Conservation (phyloP, 2,329 filamentous ascomycete genomes). For the Cucurbitaria berberidis region DNA sequence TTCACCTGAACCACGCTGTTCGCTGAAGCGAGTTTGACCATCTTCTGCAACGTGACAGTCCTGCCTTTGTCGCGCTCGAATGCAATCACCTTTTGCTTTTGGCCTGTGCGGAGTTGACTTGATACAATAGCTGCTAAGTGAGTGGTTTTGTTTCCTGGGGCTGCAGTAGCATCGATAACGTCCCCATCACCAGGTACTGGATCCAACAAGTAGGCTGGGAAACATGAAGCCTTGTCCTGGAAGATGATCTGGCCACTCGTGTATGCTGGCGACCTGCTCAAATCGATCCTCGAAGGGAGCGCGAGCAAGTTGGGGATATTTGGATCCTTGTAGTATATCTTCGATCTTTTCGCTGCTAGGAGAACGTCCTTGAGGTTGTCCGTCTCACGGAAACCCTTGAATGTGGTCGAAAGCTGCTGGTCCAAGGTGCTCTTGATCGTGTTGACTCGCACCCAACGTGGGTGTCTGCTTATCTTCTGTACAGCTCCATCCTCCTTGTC, state of each 20-base stretch:
- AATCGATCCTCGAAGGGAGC: slow-evolving; percentile 72
- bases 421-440: slow-evolving; percentile 73
- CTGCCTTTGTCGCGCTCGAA: slow-evolving; percentile 78
- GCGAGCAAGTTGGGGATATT: slow-evolving; percentile 86
- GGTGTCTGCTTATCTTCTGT: slow-evolving; percentile 63
- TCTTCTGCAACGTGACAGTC: slow-evolving; percentile 78
- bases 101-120: slow-evolving; percentile 43
- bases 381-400: slow-evolving; percentile 67
- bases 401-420: slow-evolving; percentile 76
- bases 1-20: slow-evolving; percentile 70
- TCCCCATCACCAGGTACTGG: slow-evolving; percentile 71
- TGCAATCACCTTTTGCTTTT: slow-evolving; percentile 66
- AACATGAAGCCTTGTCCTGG: slow-evolving; percentile 97
- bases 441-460: slow-evolving; percentile 93
- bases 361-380: slow-evolving; percentile 64
- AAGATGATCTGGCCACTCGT: slow-evolving; percentile 79
- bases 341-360: slow-evolving; percentile 48
- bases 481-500: slow-evolving; percentile 38
- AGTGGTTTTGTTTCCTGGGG: slow-evolving; percentile 97
- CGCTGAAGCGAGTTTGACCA: slow-evolving; percentile 80
- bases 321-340: slow-evolving; percentile 72
- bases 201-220: slow-evolving; percentile 87
- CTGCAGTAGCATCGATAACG: slow-evolving; percentile 90
- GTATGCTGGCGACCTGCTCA: slow-evolving; percentile 78
- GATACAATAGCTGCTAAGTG: slow-evolving; percentile 80